Percentiles rank a stretch among this genome's conserved stretches.
These are phyloP conservation scores for Paracoccidioides lutzii DNA, from an alignment of 2,329 filamentous ascomycete species.

Conservation along the genomic window DNA sequence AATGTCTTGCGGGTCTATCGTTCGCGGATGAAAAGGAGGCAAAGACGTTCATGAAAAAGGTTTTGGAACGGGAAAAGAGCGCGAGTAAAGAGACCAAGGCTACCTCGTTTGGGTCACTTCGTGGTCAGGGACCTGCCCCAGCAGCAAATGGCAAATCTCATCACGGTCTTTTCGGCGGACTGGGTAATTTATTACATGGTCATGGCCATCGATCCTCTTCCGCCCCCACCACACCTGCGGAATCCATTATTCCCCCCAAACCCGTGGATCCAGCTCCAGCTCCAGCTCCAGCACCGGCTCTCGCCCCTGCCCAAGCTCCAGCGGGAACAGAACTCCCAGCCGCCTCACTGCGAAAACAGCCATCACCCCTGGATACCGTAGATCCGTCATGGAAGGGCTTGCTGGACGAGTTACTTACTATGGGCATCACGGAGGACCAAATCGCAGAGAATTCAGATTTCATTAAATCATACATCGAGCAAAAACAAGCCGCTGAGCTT, in stretches of 20 bases:
- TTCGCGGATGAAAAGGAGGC: constrained; percentile 97
- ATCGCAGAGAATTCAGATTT: constrained; percentile 56
- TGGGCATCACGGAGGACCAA: constrained; percentile 57
- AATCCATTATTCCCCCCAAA: constrained; percentile 38
- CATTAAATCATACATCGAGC: constrained; percentile 54
- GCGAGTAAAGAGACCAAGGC: constrained; percentile 74
- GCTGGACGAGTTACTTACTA: constrained; percentile 46
- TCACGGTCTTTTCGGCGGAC: constrained; percentile 38
- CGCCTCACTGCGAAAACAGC: constrained; percentile 20
- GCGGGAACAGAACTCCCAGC: constrained; percentile 20
- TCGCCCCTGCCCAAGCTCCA: constrained; percentile 5
- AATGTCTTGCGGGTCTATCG: constrained; percentile 77
- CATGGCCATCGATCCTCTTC: constrained; percentile 37
- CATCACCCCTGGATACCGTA: constrained; percentile 40
- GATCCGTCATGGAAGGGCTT: constrained; percentile 51
- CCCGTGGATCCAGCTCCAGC: constrained; percentile 12
- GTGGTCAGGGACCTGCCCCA: constrained; percentile 34
- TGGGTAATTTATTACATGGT: constrained; percentile 33
- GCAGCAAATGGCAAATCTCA: constrained; percentile 31
- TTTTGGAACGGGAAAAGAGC: constrained; percentile 91
- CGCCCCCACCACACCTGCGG: constrained; percentile 25
- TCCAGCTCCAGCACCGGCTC: background rate
- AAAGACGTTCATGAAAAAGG: constrained; percentile 92
- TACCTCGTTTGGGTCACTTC: constrained; percentile 54
- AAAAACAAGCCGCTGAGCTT: constrained; percentile 44